A percentile compares a stretch with the other conserved stretches of the same genome.
Conservation (phyloP, 1,284 basidiomycete genomes). For the Tilletia indica region DNA sequence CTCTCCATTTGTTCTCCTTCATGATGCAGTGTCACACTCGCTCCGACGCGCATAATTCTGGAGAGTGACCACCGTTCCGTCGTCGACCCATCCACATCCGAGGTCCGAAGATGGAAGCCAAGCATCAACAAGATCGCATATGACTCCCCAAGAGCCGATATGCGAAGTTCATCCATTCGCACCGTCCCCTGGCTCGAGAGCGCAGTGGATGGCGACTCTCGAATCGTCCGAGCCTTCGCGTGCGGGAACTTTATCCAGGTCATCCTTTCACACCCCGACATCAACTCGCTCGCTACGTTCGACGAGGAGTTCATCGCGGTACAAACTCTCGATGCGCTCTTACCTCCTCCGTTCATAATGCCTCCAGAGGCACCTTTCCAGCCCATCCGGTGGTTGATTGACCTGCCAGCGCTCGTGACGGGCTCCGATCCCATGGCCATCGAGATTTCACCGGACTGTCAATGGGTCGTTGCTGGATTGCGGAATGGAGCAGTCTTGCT, state of each 20-base stretch:
- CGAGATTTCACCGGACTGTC: background rate
- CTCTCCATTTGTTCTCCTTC: background rate
- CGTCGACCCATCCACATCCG: background rate
- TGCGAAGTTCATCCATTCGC: conserved; percentile 2
- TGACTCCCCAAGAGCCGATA: background rate
- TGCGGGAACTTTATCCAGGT: background rate
- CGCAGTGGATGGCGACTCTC: background rate
- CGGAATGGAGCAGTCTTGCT: background rate
- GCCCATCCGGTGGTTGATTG: background rate
- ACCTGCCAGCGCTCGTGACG: background rate
- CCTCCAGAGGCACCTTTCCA: background rate
- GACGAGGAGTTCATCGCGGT: background rate
- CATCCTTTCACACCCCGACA: background rate
- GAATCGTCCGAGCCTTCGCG: background rate
- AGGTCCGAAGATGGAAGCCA: background rate
- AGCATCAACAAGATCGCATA: conserved; percentile 7
- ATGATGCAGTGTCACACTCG: background rate
- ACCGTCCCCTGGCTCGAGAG: background rate
- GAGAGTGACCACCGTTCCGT: background rate
- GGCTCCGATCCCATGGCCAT: background rate
- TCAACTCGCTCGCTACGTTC: too few species aligned
- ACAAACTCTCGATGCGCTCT: background rate
- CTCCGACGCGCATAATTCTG: background rate
- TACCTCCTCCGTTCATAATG: background rate
- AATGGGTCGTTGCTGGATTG: background rate